Conservation (phyloP, 805 yeast genomes). For the Kluyveromyces dobzhanskii region DNA sequence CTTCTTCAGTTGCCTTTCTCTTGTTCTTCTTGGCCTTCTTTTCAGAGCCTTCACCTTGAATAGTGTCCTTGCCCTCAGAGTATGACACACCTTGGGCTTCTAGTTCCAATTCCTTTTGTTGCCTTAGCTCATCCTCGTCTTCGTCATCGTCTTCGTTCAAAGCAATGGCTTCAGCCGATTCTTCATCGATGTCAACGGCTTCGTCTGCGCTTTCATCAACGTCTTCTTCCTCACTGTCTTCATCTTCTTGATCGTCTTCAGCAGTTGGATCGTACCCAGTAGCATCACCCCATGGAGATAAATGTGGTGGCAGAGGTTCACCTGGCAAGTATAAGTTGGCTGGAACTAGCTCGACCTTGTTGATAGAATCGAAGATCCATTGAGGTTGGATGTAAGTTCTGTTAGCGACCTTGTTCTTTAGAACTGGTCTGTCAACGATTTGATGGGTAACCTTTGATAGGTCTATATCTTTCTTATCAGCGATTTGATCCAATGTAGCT, state of each 20-base stretch:
- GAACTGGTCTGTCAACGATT: constrained; percentile 84
- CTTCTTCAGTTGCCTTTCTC: constrained; percentile 38
- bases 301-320: constrained; percentile 90
- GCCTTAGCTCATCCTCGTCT: constrained; percentile 46
- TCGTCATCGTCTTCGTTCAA: constrained; percentile 45
- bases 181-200: constrained; percentile 45
- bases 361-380: constrained; percentile 91
- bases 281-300: constrained; percentile 98
- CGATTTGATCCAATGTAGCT: constrained; percentile 72
- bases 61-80: constrained; percentile 44
- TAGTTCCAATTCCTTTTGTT: constrained; percentile 77
- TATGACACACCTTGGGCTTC: constrained; percentile 84
- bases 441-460: constrained; percentile 79
- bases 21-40: constrained; percentile 33
- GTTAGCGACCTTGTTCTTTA: constrained; percentile 71
- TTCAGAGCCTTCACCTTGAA: constrained; percentile 31
- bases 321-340: constrained; percentile 88
- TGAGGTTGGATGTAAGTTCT: constrained; percentile 95
- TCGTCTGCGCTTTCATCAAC: constrained; percentile 42
- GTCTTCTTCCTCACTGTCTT: constrained; percentile 36
- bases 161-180: constrained; percentile 42
- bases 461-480: constrained; percentile 39
- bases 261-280: constrained; percentile 82
- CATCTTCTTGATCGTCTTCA: constrained; percentile 32
- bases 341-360: constrained; percentile 64